Evolutionary conservation across 805 yeast genomes (phyloP).

Genomic region (Starmerella apicola): DNA sequence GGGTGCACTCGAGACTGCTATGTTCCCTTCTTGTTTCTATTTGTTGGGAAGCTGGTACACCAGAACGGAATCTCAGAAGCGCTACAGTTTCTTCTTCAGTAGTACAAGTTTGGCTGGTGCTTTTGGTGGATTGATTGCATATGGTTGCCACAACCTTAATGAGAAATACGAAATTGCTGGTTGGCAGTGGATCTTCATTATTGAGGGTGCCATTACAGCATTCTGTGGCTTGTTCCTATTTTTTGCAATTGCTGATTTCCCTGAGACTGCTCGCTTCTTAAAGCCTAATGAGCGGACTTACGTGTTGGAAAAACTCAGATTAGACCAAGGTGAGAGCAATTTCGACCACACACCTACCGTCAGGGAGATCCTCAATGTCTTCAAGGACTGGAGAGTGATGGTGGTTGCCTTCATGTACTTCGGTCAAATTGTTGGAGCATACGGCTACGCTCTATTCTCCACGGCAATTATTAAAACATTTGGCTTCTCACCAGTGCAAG

Average conservation of each 20-base stretch:
- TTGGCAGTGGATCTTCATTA: constrained; percentile 45
- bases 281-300: constrained; percentile 41
- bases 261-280: constrained; percentile 50
- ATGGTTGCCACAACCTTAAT: constrained; percentile 45
- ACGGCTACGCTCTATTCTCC: constrained; percentile 64
- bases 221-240: constrained; percentile 27
- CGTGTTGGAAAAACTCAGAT: constrained; percentile 46
- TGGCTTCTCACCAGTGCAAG: constrained; percentile 57
- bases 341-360: constrained; percentile 37
- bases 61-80: constrained; percentile 51
- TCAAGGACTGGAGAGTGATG: constrained; percentile 51
- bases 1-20: constrained; percentile 58
- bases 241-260: constrained; percentile 56
- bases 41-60: constrained; percentile 54
- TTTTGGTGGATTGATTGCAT: constrained; percentile 64
- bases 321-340: constrained; percentile 39
- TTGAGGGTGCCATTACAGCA: constrained; percentile 36
- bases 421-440: constrained; percentile 56
- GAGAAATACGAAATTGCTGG: constrained; percentile 31
- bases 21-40: constrained; percentile 67
- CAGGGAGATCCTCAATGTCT: constrained; percentile 36
- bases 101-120: constrained; percentile 70
- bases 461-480: constrained; percentile 50
- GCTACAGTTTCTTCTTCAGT: constrained; percentile 57
- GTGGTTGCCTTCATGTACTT: constrained; percentile 50